Evolutionary conservation across 768 basidiomycete genomes (phyloP), one percentile per base, ranked within the genome.

Genomic region (Daedalea quercina): DNA sequence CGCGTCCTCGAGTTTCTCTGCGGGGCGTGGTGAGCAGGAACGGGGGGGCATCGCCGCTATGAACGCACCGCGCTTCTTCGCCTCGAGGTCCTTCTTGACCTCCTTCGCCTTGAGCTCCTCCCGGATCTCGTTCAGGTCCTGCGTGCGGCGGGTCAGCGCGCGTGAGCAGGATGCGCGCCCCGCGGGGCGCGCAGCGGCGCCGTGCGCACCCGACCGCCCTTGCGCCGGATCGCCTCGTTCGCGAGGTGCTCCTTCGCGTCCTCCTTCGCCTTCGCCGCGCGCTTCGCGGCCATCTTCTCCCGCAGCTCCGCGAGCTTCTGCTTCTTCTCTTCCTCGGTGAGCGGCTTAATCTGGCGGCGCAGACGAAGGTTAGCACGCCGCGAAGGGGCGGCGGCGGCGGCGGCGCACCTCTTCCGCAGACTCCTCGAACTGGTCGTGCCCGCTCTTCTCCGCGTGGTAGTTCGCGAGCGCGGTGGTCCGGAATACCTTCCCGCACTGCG

Each of bases 361-460:
- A n/a, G n/a, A n/a, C n/a, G n/a, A n/a, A n/a, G n/a, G n/a, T n/a
- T n/a, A n/a, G n/a, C n/a, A n/a, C n/a, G n/a, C n/a, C n/a, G n/a
- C n/a, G n/a, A n/a, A n/a, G n/a, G n/a, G n/a, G n/a, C n/a, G n/a
- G n/a, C n/a, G n/a, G n/a, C n/a, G n/a, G n/a, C n/a, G n/a, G n/a
- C n/a, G 25, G 41, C 70, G 47, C 44, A 90, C 93, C 78, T 97
- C 95, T 63, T 98, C 94, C 0, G 84, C 90, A 1, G 89, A 93
- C 64, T 97, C 95, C 65, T 96, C 94, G 57, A 97, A 98, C 59
- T 94, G 85, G 67, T 92, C 85, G 65, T 99, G 95, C 0, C 95
- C 95, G 59, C 84, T 90, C 74, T 93, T 93, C 69, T 94, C 92
- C 0, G 93, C 94, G 62, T 96, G 94, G 68, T 82, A 95, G 59